Base-by-base conservation (phyloP, 257 asterid genomes). In the Scutellaria galericulata region DNA sequence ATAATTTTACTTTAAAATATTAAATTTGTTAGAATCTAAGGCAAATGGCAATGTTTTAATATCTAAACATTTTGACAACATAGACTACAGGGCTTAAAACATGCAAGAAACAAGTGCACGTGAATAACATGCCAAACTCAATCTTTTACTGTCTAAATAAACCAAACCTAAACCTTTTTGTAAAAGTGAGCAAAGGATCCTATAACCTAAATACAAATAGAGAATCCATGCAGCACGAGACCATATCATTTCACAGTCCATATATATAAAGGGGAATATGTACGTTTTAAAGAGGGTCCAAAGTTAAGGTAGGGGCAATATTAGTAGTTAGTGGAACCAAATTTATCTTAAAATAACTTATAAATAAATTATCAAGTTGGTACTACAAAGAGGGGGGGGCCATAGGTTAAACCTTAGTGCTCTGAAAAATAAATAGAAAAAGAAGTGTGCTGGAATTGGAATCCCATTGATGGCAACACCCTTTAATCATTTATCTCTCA, bases 401-500 rank as follows among this genome's bases (percentile, higher is more conserved):
- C 70, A 73, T 66, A 56, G 22, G 31, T 59, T 48, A 39, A 67
- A 53, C 72, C 72, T 73, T 9, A 76, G 81, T 77, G 85, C 83
- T 76, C 64, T 76, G 73, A 35, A 69, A 46, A 71, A 65, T 72
- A 61, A 20, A 62, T 14, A 56, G 50, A 42, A 51, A 69, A 78
- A 69, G 5, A 31, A 31, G 27, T 70, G 83, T 80, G 81, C 77
- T 75, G 74, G 80, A 79, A 77, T 78, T 75, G 85, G 87, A 79
- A 71, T 83, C 75, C 64, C 68, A 80, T 85, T 72, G 82, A 83
- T 80, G 74, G 83, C 80, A 64, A 81, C 75, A 44, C 61, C 77
- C 84, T 84, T 81, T 76, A 86, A 88, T 88, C 88, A 88, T 84
- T 82, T 76, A 68, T 71, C 78, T 68, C 69, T 72, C 59, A 66